These are phyloP conservation scores for Penicillium polonicum DNA, from an alignment of 2,329 filamentous ascomycete species.

Conservation along the genomic window DNA sequence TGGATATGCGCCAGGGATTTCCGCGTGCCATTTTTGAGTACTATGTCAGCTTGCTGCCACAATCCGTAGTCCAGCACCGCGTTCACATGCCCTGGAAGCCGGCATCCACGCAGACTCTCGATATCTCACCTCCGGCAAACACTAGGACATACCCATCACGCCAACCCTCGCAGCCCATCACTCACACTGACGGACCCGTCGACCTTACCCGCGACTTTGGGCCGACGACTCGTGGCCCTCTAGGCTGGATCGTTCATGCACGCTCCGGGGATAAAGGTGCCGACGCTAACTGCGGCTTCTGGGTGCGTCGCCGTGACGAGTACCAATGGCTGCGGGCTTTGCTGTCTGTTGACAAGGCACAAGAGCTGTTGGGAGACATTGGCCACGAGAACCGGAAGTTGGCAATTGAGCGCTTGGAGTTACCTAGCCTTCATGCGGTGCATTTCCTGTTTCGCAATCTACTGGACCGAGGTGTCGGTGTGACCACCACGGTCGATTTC, in stretches of 20 bases:
- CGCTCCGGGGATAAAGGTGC: constrained; percentile 47
- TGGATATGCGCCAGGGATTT: constrained; percentile 36
- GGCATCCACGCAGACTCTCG: constrained; percentile 20
- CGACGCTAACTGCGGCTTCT: constrained; percentile 50
- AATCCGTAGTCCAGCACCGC: constrained; percentile 24
- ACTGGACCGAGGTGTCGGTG: constrained; percentile 38
- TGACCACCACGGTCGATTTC: constrained; percentile 39
- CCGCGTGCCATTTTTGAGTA: constrained; percentile 37
- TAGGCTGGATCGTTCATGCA: constrained; percentile 39
- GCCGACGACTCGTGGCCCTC: constrained; percentile 24
- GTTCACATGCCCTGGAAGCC: constrained; percentile 30
- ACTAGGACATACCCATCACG: constrained; percentile 23
- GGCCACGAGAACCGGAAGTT: constrained; percentile 9
- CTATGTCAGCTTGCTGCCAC: constrained; percentile 30
- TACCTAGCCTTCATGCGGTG: constrained; percentile 43
- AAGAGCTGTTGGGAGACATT: constrained; percentile 20
- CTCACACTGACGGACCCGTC: constrained; percentile 9
- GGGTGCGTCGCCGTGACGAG: constrained; percentile 43
- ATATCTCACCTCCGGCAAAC: constrained; percentile 21
- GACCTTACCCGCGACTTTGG: constrained; percentile 25
- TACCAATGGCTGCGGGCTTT: constrained; percentile 43
- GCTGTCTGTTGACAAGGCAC: constrained; percentile 18
- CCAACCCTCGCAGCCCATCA: constrained; percentile 23
- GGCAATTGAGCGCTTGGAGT: constrained; percentile 48
- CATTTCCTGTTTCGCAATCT: constrained; percentile 43